phyloP scores from a whole-genome alignment of 1,139 yeast species.

The Scheffersomyces cryptocercus region DNA sequence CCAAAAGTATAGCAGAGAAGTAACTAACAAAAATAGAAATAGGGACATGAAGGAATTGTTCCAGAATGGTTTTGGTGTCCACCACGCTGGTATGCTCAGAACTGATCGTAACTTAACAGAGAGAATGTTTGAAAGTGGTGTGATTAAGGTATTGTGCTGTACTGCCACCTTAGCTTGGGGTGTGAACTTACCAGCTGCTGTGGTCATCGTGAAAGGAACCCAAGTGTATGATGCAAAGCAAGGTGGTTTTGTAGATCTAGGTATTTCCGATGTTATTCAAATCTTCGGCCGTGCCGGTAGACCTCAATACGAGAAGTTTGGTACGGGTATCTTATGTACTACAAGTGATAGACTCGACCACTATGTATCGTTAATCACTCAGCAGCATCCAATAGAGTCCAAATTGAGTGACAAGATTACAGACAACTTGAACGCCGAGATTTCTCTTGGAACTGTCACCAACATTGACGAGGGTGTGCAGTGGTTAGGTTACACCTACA shows the following conservation, averaged over 20 bases:
- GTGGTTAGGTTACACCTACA: slow-evolving; percentile 95
- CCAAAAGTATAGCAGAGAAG: slow-evolving; percentile 60
- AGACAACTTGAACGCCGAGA: slow-evolving; percentile 94
- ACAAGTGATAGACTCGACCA: slow-evolving; percentile 81
- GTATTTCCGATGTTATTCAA: slow-evolving; percentile 95
- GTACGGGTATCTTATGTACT: slow-evolving; percentile 91
- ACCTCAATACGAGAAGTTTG: slow-evolving; percentile 91
- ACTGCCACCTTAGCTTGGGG: slow-evolving; percentile 99
- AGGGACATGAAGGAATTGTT: slow-evolving; percentile 82
- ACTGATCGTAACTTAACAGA: slow-evolving; percentile 90
- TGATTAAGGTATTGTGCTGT: slow-evolving; percentile 87
- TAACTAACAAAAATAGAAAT: slow-evolving; percentile 66
- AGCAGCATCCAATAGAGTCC: slow-evolving; percentile 96
- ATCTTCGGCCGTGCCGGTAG: slow-evolving; percentile 99
- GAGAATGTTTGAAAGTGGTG: slow-evolving; percentile 81
- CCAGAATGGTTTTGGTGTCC: slow-evolving; percentile 84
- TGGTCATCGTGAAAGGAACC: slow-evolving; percentile 94
- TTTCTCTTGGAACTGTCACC: slow-evolving; percentile 92
- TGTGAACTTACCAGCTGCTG: slow-evolving; percentile 97
- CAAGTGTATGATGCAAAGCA: slow-evolving; percentile 92
- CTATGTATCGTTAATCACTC: slow-evolving; percentile 82
- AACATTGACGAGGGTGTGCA: slow-evolving; percentile 92
- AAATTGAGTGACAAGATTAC: slow-evolving; percentile 73
- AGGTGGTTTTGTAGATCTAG: slow-evolving; percentile 92
- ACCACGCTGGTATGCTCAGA: slow-evolving; percentile 96